Percentiles rank a stretch among this genome's conserved stretches.
These are phyloP conservation scores for Fusarium marasasianum DNA, from an alignment of 2,329 filamentous ascomycete genomes.

Conservation along the genomic window DNA sequence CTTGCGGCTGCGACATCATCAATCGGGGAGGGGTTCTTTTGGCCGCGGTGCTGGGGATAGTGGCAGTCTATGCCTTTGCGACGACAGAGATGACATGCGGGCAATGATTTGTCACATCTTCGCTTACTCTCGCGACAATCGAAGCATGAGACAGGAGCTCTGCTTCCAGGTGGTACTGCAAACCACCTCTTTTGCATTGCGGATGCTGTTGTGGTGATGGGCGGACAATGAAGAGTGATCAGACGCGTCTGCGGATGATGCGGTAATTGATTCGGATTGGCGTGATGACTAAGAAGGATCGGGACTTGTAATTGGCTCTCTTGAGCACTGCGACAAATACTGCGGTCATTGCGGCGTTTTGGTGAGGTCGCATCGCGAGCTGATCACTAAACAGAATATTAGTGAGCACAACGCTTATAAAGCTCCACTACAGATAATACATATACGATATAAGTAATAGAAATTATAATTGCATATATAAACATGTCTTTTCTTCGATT, in stretches of 20 bases:
- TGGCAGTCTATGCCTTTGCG: neutral
- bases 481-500: accelerated
- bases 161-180: no score
- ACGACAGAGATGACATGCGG: neutral
- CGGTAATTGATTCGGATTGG: neutral
- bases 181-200: no score
- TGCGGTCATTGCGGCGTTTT: neutral
- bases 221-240: neutral
- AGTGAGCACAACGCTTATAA: neutral
- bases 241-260: accelerated
- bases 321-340: accelerated
- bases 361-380: accelerated
- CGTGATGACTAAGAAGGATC: accelerated
- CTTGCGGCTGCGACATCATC: neutral
- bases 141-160: neutral
- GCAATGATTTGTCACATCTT: neutral
- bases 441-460: accelerated
- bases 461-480: neutral
- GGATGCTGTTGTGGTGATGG: no score
- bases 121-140: neutral
- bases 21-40: neutral
- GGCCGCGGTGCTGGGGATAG: neutral
- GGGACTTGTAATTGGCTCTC: accelerated
- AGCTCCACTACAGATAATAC: neutral
- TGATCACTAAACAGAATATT: neutral